Conservation (phyloP, 2,329 filamentous ascomycete genomes). For the Cladosporium oxysporum region DNA sequence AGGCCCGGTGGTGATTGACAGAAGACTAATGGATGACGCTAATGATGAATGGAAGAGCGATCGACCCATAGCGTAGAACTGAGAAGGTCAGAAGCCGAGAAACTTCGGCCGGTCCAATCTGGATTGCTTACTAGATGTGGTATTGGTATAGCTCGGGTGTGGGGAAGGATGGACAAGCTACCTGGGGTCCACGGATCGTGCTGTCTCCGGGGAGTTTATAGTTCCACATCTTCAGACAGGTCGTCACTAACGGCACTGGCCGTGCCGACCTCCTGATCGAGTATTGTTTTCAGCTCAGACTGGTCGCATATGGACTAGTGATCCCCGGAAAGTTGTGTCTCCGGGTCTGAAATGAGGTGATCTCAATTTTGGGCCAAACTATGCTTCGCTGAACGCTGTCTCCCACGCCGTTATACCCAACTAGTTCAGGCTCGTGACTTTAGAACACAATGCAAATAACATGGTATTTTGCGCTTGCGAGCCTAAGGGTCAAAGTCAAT, state of each 20-base stretch:
- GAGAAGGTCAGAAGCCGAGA: background rate
- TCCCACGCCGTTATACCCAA: background rate
- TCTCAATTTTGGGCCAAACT: background rate
- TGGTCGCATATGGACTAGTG: background rate
- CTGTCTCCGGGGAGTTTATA: background rate
- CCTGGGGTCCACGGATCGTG: background rate
- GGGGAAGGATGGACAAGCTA: background rate
- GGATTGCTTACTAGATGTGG: background rate
- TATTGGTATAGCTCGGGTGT: background rate
- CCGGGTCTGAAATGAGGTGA: background rate
- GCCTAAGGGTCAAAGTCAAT: background rate
- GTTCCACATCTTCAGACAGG: background rate
- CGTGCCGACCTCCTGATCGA: background rate
- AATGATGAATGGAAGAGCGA: background rate
- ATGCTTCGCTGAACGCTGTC: background rate
- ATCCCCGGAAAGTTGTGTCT: background rate
- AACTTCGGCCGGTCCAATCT: background rate
- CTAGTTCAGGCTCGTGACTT: background rate
- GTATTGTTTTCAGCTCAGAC: background rate
- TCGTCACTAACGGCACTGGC: slow-evolving; percentile 1
- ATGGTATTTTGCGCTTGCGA: background rate
- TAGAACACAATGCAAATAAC: background rate
- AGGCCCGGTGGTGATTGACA: background rate
- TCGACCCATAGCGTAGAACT: background rate
- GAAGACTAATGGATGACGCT: background rate